phyloP scores from a whole-genome alignment of 495 filamentous ascomycete genomes.

The Annulohypoxylon nitens region DNA sequence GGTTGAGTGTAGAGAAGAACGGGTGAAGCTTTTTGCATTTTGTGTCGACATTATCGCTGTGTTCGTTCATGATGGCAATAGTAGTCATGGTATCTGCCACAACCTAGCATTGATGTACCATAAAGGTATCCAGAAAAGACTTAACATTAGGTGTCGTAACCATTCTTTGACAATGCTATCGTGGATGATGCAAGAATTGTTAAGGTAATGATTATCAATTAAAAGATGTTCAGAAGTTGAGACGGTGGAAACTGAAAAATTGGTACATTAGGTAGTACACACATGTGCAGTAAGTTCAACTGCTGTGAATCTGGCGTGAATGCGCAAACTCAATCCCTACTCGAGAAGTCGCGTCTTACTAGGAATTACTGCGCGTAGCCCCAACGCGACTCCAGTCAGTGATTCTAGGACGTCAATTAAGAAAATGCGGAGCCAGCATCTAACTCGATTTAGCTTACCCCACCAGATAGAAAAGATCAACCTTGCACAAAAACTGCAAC shows the following conservation, averaged over 20 bases:
- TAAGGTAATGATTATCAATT: background rate
- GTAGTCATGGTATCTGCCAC: background rate
- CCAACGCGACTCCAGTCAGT: constrained; percentile 28
- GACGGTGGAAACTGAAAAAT: background rate
- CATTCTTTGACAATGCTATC: background rate
- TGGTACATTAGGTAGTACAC: background rate
- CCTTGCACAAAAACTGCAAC: no score
- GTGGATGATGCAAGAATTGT: background rate
- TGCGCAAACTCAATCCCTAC: background rate
- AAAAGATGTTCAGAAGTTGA: background rate
- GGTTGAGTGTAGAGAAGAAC: constrained; percentile 54
- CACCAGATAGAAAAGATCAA: background rate
- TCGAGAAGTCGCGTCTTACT: constrained; percentile 31
- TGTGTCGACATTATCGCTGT: constrained; percentile 24
- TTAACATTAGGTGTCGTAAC: background rate
- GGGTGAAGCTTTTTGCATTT: constrained; percentile 55
- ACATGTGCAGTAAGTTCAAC: background rate
- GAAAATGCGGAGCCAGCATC: constrained; percentile 4
- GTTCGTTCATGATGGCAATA: background rate
- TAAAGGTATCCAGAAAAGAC: background rate
- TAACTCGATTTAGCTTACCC: constrained; percentile 19
- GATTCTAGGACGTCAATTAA: constrained; percentile 9
- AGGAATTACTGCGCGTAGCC: constrained; percentile 15
- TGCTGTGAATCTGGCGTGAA: constrained; percentile 2
- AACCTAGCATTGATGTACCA: constrained; percentile 10